Evolutionary conservation across 1,284 basidiomycete species (phyloP).

Genomic region (Fomitopsis palustris): DNA sequence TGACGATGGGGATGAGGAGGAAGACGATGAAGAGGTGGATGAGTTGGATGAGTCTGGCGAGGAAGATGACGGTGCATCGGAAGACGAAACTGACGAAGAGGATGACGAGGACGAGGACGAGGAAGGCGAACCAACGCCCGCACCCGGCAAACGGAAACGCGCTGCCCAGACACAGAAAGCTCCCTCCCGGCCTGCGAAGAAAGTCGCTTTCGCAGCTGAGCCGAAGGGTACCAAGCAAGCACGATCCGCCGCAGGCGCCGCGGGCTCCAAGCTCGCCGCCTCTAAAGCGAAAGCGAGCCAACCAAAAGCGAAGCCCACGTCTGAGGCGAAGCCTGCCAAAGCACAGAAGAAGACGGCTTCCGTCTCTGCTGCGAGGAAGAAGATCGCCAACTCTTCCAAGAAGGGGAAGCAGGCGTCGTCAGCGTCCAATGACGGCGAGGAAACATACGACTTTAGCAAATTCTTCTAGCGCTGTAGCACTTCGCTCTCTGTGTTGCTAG

Average conservation of each 20-base stretch:
- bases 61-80: slow-evolving; percentile 14
- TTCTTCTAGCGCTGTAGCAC: slow-evolving; percentile 40
- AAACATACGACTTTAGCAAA: slow-evolving; percentile 49
- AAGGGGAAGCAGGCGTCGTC: slow-evolving; percentile 20
- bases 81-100: slow-evolving; percentile 13
- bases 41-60: slow-evolving; percentile 24
- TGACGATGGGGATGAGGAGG: slow-evolving; percentile 23
- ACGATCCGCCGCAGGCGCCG: slow-evolving; percentile 24
- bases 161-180: slow-evolving; percentile 23
- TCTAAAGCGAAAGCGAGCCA: slow-evolving; percentile 14
- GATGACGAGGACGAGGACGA: slow-evolving; percentile 21
- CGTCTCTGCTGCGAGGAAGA: slow-evolving; percentile 17
- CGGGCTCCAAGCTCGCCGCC: slow-evolving; percentile 11
- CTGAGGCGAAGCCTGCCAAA: slow-evolving; percentile 10
- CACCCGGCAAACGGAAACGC: slow-evolving; percentile 47
- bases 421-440: slow-evolving; percentile 31
- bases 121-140: slow-evolving; percentile 22
- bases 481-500: neutral
- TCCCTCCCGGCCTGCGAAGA: slow-evolving; percentile 41
- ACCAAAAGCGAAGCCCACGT: slow-evolving; percentile 1
- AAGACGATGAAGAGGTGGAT: slow-evolving; percentile 32
- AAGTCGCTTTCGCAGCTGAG: slow-evolving; percentile 39
- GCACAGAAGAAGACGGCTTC: slow-evolving; percentile 1
- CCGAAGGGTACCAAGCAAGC: slow-evolving; percentile 32
- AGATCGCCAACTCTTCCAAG: slow-evolving; percentile 26